These are phyloP conservation scores for Aspergillus udagawae DNA, from an alignment of 2,329 filamentous ascomycete species.

Conservation along the genomic window DNA sequence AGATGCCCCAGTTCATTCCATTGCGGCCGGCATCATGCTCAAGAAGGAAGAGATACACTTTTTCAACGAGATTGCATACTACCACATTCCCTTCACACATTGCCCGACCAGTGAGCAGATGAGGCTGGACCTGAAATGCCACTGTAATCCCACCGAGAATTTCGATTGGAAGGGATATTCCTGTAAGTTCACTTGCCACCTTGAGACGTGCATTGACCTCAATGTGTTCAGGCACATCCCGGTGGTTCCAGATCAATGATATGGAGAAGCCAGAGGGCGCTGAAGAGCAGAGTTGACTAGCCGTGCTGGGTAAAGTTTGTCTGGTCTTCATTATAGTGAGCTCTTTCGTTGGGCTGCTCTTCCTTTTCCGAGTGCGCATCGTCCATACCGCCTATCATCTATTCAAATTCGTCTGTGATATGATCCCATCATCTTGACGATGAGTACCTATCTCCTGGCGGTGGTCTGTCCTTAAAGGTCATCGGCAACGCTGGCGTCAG, in stretches of 20 bases:
- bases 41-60: slow-evolving; percentile 95
- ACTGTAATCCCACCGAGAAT: slow-evolving; percentile 93
- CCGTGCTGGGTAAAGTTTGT: slow-evolving; percentile 18
- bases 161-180: slow-evolving; percentile 99
- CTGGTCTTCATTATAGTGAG: slow-evolving; percentile 17
- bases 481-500: not conserved
- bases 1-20: slow-evolving; percentile 97
- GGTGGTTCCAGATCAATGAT: slow-evolving; percentile 79
- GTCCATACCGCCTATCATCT: slow-evolving; percentile 1
- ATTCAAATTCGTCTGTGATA: not conserved
- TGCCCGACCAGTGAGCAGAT: slow-evolving; percentile 88
- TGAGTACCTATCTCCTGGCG: not conserved
- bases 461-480: not conserved
- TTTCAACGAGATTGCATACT: slow-evolving; percentile 98
- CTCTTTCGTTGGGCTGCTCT: slow-evolving; percentile 16
- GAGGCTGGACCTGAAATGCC: slow-evolving; percentile 79
- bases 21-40: slow-evolving; percentile 80
- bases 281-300: slow-evolving; percentile 60
- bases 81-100: slow-evolving; percentile 96
- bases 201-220: not conserved
- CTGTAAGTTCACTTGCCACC: slow-evolving; percentile 58
- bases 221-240: slow-evolving; percentile 64
- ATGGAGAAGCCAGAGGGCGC: slow-evolving; percentile 81
- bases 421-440: not conserved
- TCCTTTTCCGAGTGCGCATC: slow-evolving; percentile 16